phyloP scores from a whole-genome alignment of 2,329 filamentous ascomycete genomes.

The Fusarium zealandicum region DNA sequence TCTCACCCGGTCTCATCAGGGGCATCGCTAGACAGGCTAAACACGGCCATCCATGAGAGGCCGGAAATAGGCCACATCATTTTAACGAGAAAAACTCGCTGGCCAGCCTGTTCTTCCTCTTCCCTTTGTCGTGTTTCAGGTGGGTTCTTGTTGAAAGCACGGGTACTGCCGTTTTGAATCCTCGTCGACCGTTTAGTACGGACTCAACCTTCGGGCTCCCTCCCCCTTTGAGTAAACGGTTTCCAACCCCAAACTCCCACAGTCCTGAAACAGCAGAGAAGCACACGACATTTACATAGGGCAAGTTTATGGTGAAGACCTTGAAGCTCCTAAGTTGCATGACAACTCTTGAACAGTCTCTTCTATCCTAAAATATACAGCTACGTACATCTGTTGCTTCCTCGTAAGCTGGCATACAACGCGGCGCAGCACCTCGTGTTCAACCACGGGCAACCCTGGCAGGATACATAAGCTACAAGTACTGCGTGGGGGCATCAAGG shows the following conservation, averaged over 20 bases:
- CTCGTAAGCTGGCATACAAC: slow-evolving; percentile 1
- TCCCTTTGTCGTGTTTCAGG: too few species aligned
- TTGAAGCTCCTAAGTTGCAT: not conserved
- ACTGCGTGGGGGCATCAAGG: not conserved
- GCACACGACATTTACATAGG: not conserved
- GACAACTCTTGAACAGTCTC: not conserved
- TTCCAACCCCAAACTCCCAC: not conserved
- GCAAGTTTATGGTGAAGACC: too few species aligned
- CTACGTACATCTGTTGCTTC: not conserved
- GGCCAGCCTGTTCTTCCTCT: not conserved
- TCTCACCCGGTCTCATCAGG: slow-evolving; percentile 12
- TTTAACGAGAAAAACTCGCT: not conserved
- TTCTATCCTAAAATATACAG: not conserved
- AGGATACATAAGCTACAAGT: too few species aligned
- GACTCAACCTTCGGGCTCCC: not conserved
- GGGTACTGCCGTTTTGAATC: too few species aligned
- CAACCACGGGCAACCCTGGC: not conserved
- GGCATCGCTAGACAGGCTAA: slow-evolving; percentile 3
- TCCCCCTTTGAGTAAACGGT: not conserved
- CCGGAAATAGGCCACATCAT: slow-evolving; percentile 12
- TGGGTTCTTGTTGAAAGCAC: too few species aligned
- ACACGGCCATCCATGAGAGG: slow-evolving; percentile 4
- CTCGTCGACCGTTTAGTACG: not conserved
- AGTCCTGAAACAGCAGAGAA: not conserved
- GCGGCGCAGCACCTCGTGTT: slow-evolving; percentile 27